Conservation (phyloP, 768 basidiomycete genomes). For the Amanita thiersii region DNA sequence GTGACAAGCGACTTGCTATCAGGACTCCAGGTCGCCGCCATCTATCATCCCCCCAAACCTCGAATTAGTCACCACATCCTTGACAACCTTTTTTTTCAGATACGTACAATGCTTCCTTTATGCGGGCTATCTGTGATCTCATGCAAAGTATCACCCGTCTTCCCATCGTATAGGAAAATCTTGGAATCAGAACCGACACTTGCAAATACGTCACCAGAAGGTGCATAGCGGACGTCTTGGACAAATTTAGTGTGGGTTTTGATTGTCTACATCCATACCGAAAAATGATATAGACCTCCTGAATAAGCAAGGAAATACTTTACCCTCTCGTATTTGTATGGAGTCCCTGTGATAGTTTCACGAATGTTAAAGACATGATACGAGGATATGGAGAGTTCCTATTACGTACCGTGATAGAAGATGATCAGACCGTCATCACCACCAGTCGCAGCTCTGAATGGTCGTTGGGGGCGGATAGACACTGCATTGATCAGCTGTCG, state of each 20-base stretch:
- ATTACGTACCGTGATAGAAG: constrained; percentile 63
- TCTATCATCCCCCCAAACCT: constrained; percentile 25
- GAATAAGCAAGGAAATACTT: not conserved
- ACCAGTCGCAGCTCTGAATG: constrained; percentile 86
- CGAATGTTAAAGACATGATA: not conserved
- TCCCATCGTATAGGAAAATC: constrained; percentile 86
- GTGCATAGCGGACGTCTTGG: constrained; percentile 80
- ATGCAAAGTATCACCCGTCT: constrained; percentile 68
- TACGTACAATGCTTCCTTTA: constrained; percentile 66
- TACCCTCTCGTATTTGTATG: constrained; percentile 87
- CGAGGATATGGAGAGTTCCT: not conserved
- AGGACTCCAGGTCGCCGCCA: constrained; percentile 74
- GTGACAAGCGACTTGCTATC: constrained; percentile 71
- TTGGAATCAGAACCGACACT: constrained; percentile 88
- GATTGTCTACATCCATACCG: constrained; percentile 49
- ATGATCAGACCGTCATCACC: constrained; percentile 77
- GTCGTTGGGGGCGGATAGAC: constrained; percentile 79
- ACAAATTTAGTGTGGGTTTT: constrained; percentile 89
- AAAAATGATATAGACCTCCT: not conserved
- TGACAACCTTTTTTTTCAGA: not conserved
- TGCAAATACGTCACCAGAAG: constrained; percentile 75
- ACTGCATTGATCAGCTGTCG: constrained; percentile 77
- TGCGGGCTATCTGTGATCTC: constrained; percentile 66
- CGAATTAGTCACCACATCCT: not conserved
- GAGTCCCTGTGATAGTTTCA: constrained; percentile 41